phyloP scores from a whole-genome alignment of 495 filamentous ascomycete species.

The Hypoxylon fragiforme region DNA sequence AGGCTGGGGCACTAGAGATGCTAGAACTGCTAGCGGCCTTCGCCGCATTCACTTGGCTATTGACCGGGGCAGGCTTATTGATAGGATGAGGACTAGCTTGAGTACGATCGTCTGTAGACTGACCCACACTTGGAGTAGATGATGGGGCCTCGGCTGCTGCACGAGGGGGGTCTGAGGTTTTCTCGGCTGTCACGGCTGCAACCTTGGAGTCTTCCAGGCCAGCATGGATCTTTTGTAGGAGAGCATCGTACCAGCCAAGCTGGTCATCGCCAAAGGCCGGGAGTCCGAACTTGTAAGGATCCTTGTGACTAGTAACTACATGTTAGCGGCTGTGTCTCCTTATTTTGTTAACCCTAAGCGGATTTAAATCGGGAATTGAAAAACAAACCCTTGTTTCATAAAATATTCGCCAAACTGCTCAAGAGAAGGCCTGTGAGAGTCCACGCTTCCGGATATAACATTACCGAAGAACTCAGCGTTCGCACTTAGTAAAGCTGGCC shows the following conservation, averaged over 20 bases:
- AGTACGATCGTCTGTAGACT: slow-evolving; percentile 4
- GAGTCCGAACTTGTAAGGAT: slow-evolving; percentile 12
- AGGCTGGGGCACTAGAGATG: slow-evolving; percentile 61
- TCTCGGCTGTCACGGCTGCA: slow-evolving; percentile 8
- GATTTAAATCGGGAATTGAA: not conserved
- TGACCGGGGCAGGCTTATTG: slow-evolving; percentile 34
- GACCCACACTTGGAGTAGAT: not conserved
- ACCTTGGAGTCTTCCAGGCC: slow-evolving; percentile 5
- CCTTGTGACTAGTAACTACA: slow-evolving; percentile 17
- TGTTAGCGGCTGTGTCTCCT: slow-evolving; percentile 6
- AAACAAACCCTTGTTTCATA: slow-evolving; percentile 27
- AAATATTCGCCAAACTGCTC: slow-evolving; percentile 22
- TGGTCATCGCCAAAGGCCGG: slow-evolving; percentile 8
- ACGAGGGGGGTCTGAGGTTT: slow-evolving; percentile 5
- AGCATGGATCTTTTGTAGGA: slow-evolving; percentile 20
- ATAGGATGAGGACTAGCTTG: slow-evolving; percentile 37
- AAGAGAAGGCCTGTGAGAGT: slow-evolving; percentile 8
- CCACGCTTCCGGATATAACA: slow-evolving; percentile 13
- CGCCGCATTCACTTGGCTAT: slow-evolving; percentile 14
- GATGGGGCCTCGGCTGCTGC: slow-evolving; percentile 11
- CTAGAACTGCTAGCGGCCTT: slow-evolving; percentile 5
- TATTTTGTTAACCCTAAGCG: not conserved
- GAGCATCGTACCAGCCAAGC: slow-evolving; percentile 25
- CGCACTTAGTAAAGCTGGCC: slow-evolving; percentile 67
- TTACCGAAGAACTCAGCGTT: slow-evolving; percentile 34